Evolutionary conservation across 495 filamentous ascomycete species (phyloP).

Genomic region (Aspergillus coremiiformis): DNA sequence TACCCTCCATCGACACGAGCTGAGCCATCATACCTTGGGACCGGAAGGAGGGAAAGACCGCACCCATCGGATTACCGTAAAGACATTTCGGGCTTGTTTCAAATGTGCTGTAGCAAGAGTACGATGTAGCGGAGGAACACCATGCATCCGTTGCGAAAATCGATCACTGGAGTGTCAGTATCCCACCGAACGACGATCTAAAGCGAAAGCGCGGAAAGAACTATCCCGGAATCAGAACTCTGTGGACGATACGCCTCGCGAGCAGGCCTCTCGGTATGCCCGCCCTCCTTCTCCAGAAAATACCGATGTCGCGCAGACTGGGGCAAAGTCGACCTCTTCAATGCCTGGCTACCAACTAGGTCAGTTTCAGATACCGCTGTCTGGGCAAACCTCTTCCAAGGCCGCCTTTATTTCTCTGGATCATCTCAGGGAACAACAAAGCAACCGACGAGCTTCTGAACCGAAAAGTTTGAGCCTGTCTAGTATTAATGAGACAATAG

Average conservation of each 20-base stretch:
- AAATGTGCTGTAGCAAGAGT: slow-evolving; percentile 49
- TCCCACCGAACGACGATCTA: slow-evolving; percentile 39
- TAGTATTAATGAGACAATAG: slow-evolving; percentile 1
- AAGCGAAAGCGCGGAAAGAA: slow-evolving; percentile 23
- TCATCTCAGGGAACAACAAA: not conserved
- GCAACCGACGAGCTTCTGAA: not conserved
- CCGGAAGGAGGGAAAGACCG: slow-evolving; percentile 33
- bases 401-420: slow-evolving; percentile 8
- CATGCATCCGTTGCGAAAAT: slow-evolving; percentile 47
- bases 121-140: slow-evolving; percentile 47
- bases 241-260: slow-evolving; percentile 10
- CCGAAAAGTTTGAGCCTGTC: slow-evolving; percentile 6
- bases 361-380: slow-evolving; percentile 21
- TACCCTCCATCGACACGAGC: slow-evolving; percentile 49
- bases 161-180: slow-evolving; percentile 47
- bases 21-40: slow-evolving; percentile 42
- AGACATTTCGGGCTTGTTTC: slow-evolving; percentile 47
- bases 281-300: not conserved
- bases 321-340: not conserved
- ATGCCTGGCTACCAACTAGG: slow-evolving; percentile 14
- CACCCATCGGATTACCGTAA: slow-evolving; percentile 37
- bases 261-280: slow-evolving; percentile 7
- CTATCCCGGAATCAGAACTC: slow-evolving; percentile 3
- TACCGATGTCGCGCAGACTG: not conserved
- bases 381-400: slow-evolving; percentile 1